Base-by-base conservation (phyloP, 441 rosid species). In the Gossypium davidsonii region DNA sequence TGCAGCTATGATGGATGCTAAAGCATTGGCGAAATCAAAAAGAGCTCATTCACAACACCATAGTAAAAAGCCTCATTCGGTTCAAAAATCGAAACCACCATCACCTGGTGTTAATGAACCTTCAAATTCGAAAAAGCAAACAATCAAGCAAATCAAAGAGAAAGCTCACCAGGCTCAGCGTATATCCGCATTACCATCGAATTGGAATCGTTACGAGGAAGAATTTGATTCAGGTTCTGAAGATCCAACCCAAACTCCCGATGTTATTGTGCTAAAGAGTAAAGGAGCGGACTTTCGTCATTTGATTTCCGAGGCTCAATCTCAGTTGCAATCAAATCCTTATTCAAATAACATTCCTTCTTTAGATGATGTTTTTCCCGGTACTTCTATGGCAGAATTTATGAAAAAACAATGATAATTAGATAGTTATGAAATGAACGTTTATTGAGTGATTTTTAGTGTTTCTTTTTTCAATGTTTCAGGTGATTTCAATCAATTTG, bases 21-120 rank as follows among this genome's bases (percentile, higher is more conserved):
- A 94, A 73, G 74, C 92, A 10, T 72, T 89, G 71, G 96, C 96
- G 3, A 91, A 85, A 81, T 91, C 95, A 1, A 94, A 94, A 85
- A 88, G 98, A 82, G 94, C 97, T 72, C 96, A 91, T 76, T 83
- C 93, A 49, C 92, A 81, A 65, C 91, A 89, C 74, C 91, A 89
- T 70, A 85, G 69, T 76, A 86, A 83, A 77, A 90, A 80, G 80
- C 69, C 86, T 18, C 88, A 85, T 74, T 67, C 84, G 0, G 44
- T 48, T 77, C 87, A 82, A 75, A 86, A 82, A 57, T 72, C 85
- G 1, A 89, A 85, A 69, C 74, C 61, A 8, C 62, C 80, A n/a
- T 25, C 71, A 0, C n/a, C 58, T 17, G 66, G 51, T 31, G 59
- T 81, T 11, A 74, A 63, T 6, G 70, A 59, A n/a, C 69, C 83